These are phyloP conservation scores for Chrysanthemum lavandulifolium DNA, from an alignment of 129 eudicot species.

Conservation along the genomic window DNA sequence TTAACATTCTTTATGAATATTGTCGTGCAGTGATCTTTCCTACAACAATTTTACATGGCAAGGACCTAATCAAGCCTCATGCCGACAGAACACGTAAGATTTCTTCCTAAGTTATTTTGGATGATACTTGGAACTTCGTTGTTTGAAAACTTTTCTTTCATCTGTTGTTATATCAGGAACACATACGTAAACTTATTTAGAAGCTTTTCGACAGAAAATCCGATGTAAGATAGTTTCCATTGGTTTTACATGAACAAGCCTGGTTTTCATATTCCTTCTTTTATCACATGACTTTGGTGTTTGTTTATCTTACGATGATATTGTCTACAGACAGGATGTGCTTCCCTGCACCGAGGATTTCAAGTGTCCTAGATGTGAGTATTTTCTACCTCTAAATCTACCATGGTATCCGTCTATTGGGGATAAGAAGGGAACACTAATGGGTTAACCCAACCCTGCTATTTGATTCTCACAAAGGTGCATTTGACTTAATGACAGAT, in stretches of 20 bases:
- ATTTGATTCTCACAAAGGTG: no score
- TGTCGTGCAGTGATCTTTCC: constrained; percentile 75
- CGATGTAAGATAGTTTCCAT: constrained; percentile 47
- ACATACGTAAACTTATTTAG: constrained; percentile 60
- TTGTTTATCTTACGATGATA: no score
- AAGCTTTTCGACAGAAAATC: constrained; percentile 53
- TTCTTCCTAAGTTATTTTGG: neutral
- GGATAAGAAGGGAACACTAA: neutral
- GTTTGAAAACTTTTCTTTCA: neutral
- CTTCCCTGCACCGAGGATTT: constrained; percentile 32
- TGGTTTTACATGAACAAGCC: neutral
- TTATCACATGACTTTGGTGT: no score
- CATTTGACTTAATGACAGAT: constrained; percentile 39
- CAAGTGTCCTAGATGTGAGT: constrained; percentile 78
- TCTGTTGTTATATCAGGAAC: constrained; percentile 44
- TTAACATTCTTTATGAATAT: constrained; percentile 6
- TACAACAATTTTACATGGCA: constrained; percentile 84
- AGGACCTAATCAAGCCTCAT: constrained; percentile 60
- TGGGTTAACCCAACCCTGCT: neutral
- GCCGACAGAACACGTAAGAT: constrained; percentile 59
- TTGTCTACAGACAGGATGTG: no score
- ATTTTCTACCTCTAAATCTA: neutral
- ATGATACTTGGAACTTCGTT: neutral
- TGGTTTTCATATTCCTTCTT: no score
- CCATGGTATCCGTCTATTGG: neutral